Percentiles rank a stretch among this genome's conserved stretches.
phyloP scores from a whole-genome alignment of 2,329 filamentous ascomycete genomes.

The Exophiala bonariae region DNA sequence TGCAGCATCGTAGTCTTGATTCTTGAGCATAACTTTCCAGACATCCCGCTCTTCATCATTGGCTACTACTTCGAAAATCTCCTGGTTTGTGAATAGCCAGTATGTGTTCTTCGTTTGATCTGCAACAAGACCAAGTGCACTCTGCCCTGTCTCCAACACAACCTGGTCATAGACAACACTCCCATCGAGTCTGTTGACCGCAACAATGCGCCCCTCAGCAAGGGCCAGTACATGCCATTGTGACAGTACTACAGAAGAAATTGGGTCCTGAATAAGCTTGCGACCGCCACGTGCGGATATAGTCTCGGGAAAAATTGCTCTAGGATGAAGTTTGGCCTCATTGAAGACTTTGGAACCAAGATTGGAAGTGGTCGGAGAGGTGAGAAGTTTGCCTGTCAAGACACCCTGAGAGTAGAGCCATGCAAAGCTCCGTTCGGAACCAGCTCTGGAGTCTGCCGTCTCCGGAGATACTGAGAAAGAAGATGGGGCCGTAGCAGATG shows the following conservation, averaged over 20 bases:
- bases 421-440: constrained; percentile 68
- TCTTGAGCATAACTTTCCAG: constrained; percentile 88
- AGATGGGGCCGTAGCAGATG: constrained; percentile 62
- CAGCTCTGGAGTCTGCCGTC: constrained; percentile 49
- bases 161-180: constrained; percentile 83
- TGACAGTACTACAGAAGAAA: constrained; percentile 79
- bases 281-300: constrained; percentile 65
- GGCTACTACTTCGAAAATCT: constrained; percentile 92
- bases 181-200: constrained; percentile 83
- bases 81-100: constrained; percentile 88
- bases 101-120: constrained; percentile 95
- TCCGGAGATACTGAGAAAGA: constrained; percentile 77
- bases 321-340: constrained; percentile 74
- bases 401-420: constrained; percentile 89
- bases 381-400: constrained; percentile 77
- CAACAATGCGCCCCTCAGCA: constrained; percentile 78
- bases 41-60: constrained; percentile 88
- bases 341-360: constrained; percentile 74
- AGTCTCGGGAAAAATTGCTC: constrained; percentile 69
- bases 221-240: constrained; percentile 91
- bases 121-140: constrained; percentile 77
- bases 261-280: constrained; percentile 67
- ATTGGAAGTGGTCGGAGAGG: constrained; percentile 59
- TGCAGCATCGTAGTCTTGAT: constrained; percentile 84
- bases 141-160: constrained; percentile 77